Base-by-base conservation (phyloP, 1,284 basidiomycete species). In the Trichosporon sp. region DNA sequence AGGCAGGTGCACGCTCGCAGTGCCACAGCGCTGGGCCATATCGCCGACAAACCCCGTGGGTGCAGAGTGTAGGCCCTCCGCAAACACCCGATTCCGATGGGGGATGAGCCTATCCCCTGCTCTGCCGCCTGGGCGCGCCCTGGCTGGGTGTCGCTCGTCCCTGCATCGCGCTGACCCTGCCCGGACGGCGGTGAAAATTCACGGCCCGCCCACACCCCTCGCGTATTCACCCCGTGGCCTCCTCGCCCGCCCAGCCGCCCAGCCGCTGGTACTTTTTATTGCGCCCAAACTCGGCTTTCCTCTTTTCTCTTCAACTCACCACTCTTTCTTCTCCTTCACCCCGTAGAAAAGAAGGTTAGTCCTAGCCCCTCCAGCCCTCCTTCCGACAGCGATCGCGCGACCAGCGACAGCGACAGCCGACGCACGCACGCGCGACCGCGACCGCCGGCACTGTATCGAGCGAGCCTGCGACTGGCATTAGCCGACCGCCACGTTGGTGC, bases 321-420 rank as follows among this genome's bases (percentile, higher is more conserved):
- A 70, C 74, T 72, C 75, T 64, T 72, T 67, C 68, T 70, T 66
- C 65, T 62, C 65, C 35, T 62, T 35, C 64, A 60, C 44, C 66
- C 63, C 62, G 66, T 72, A 38, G 68, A 68, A 63, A 38, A 66
- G 62, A 70, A 69, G 68, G 66, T 72, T 32, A 72, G 70, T 60
- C 9, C 32, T 35, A 51, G 31, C 23, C 65, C 31, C 51, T 44
- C 42, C 31, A 34, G 21, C 42, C 29, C 47, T 44, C 29, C 47
- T 44, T 34, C 56, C 42, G 62, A 29, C 29, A 21, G 18, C n/a
- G 29, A 51, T 31, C 29, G 27, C 29, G 56, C 56, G 15, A 60
- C 56, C 21, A 32, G 29, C 27, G 29, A 18, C 56, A 31, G 27
- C 27, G 38, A 60, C 18, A 3, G 32, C 1, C 56, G 23, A 23